phyloP scores from a whole-genome alignment of 192 early-diverging fungal genomes.

The Entomortierella chlamydospora region DNA sequence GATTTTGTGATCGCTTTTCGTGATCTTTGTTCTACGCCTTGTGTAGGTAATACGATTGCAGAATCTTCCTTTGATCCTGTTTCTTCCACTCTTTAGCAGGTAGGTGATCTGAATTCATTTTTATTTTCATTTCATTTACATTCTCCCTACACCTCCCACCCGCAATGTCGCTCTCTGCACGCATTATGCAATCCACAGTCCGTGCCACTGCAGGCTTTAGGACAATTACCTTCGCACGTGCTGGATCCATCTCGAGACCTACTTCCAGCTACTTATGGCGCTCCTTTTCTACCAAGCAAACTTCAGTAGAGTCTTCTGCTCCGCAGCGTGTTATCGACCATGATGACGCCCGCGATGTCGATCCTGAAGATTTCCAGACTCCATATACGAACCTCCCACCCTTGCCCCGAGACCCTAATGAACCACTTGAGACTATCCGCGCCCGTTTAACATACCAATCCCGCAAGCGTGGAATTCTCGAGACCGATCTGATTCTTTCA shows the following conservation, averaged over 20 bases:
- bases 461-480: conserved; percentile 95
- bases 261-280: conserved; percentile 5
- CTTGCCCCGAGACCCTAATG: conserved; percentile 66
- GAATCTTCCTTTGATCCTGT: too few species aligned
- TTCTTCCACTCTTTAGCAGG: too few species aligned
- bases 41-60: too few species aligned
- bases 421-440: conserved; percentile 77
- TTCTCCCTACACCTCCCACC: background rate
- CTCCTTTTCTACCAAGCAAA: conserved; percentile 18
- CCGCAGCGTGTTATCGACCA: conserved; percentile 29
- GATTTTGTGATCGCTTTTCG: too few species aligned
- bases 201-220: conserved; percentile 2
- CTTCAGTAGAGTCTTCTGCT: background rate
- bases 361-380: conserved; percentile 47
- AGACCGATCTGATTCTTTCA: conserved; percentile 90
- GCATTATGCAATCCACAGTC: conserved; percentile 4
- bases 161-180: conserved; percentile 6
- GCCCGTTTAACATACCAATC: conserved; percentile 87
- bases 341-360: conserved; percentile 45
- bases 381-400: conserved; percentile 63
- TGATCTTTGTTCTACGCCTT: too few species aligned
- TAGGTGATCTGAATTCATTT: too few species aligned
- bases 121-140: background rate
- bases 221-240: background rate
- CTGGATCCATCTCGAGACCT: background rate